phyloP scores from a whole-genome alignment of 306 rosid genomes.

The Fragaria iinumae region DNA sequence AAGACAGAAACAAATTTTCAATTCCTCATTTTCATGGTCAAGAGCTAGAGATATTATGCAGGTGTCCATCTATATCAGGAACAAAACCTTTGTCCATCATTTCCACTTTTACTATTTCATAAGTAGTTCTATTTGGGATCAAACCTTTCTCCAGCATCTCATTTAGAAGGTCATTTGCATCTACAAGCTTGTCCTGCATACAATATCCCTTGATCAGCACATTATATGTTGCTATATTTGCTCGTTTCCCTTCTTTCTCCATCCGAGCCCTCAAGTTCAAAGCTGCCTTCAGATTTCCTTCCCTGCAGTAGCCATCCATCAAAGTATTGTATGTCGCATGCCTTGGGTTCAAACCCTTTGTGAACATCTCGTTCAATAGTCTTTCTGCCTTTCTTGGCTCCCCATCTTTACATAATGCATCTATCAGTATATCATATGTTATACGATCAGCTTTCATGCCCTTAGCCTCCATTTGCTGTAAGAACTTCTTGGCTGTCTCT shows the following conservation, averaged over 20 bases:
- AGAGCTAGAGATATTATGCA: slow-evolving; percentile 55
- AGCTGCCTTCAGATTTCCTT: slow-evolving; percentile 72
- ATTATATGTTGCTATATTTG: slow-evolving; percentile 71
- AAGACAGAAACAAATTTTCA: background rate
- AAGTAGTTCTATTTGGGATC: slow-evolving; percentile 73
- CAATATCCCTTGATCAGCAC: slow-evolving; percentile 76
- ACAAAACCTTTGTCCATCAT: slow-evolving; percentile 87
- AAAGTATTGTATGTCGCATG: slow-evolving; percentile 74
- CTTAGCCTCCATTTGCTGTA: slow-evolving; percentile 48
- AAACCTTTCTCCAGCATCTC: slow-evolving; percentile 91
- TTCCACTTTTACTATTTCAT: slow-evolving; percentile 64
- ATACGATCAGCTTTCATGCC: slow-evolving; percentile 57
- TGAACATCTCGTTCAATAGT: slow-evolving; percentile 55
- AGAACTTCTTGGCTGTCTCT: slow-evolving; percentile 52
- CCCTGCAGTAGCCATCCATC: slow-evolving; percentile 74
- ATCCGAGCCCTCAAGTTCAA: slow-evolving; percentile 56
- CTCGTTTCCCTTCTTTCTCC: slow-evolving; percentile 78
- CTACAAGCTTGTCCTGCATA: slow-evolving; percentile 55
- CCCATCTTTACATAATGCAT: slow-evolving; percentile 46
- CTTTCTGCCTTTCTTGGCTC: slow-evolving; percentile 61
- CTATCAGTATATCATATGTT: slow-evolving; percentile 64
- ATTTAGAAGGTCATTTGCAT: slow-evolving; percentile 81
- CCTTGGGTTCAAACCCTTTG: slow-evolving; percentile 52
- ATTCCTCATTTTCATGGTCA: slow-evolving; percentile 18
- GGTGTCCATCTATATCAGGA: slow-evolving; percentile 88